Conservation (phyloP, 108 stramenopile genomes). For the Cyclostephanos invisitatus region DNA sequence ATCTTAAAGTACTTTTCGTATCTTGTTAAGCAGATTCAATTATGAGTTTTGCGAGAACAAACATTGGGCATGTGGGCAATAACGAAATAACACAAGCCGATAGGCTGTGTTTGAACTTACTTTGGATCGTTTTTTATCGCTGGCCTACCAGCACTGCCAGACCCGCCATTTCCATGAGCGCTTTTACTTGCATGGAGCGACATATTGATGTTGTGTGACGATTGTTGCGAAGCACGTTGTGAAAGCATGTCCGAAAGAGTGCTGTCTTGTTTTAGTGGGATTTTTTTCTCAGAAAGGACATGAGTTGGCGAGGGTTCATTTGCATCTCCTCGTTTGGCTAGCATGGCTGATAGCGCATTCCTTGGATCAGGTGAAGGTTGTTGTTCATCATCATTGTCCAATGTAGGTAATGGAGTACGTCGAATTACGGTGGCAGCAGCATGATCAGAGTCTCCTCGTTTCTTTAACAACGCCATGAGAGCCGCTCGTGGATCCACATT, state of each 20-base stretch:
- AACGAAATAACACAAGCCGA: background rate
- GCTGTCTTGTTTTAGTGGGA: no score
- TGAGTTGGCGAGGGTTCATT: no score
- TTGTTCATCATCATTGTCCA: background rate
- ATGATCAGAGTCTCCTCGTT: conserved; percentile 34
- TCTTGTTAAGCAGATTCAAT: background rate
- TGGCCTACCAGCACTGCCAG: conserved; percentile 33
- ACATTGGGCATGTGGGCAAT: background rate
- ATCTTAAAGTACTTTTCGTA: conserved; percentile 81
- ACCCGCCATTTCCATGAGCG: background rate
- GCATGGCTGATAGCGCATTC: conserved; percentile 15
- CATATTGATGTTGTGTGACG: background rate
- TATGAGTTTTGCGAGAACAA: background rate
- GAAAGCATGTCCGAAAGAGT: background rate
- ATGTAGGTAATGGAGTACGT: background rate
- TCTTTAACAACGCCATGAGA: conserved; percentile 63
- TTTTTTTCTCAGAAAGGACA: no score
- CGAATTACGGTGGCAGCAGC: background rate
- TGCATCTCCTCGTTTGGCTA: background rate
- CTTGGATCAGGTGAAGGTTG: conserved; percentile 7
- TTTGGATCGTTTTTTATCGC: conserved; percentile 81
- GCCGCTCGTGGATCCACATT: conserved; percentile 48
- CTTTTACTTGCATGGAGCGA: background rate
- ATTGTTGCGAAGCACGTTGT: conserved; percentile 2
- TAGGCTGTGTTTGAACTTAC: background rate